Evolutionary conservation across 345 rosid species (phyloP), one percentile per base, ranked within the genome.

Genomic region (Odontarrhena argentea): DNA sequence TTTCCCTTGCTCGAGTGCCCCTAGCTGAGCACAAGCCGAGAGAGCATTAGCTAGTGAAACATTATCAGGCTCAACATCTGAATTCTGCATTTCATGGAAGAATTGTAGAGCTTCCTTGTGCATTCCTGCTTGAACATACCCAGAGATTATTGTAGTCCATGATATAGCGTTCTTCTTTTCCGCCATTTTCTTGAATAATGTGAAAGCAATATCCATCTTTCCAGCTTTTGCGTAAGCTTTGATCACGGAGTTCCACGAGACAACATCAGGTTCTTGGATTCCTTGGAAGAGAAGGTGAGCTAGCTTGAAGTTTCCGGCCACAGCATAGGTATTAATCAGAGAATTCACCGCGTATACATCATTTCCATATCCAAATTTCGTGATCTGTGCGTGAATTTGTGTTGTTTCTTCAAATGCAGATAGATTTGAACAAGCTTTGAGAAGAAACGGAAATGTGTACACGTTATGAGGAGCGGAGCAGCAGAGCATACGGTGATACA

Each of bases 221-320:
- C 85, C 86, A 6, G 72, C 66, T 74, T 75, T 85, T 37, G 74
- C n/a, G 36, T 82, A 84, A 8, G 80, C 86, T 66, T 83, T 77
- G 51, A 90, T 76, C 75, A 90, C 75, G 25, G 90, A 80, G 79
- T 90, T 90, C 87, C 97, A 90, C 8, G 92, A 81, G 64, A 90
- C 86, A 10, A 9, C 37, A 46, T 90, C 92, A 0, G 67, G 83
- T 48, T 72, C 24, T 5, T 80, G 66, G 25, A 81, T 68, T 34
- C 60, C 40, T 36, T 82, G 73, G 1, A 90, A 87, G 77, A 90
- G 74, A 37, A 73, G 66, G 60, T 36, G 68, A 12, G 88, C 84
- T 46, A 65, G 68, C 35, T 65, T 9, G 40, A 80, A 58, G 56
- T 57, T 43, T 6, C 84, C 84, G 1, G 69, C 73, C 26, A 60